A percentile compares a stretch with the other conserved stretches of the same genome.
These are phyloP conservation scores for Nemania serpens DNA, from an alignment of 2,329 filamentous ascomycete genomes.

Conservation along the genomic window DNA sequence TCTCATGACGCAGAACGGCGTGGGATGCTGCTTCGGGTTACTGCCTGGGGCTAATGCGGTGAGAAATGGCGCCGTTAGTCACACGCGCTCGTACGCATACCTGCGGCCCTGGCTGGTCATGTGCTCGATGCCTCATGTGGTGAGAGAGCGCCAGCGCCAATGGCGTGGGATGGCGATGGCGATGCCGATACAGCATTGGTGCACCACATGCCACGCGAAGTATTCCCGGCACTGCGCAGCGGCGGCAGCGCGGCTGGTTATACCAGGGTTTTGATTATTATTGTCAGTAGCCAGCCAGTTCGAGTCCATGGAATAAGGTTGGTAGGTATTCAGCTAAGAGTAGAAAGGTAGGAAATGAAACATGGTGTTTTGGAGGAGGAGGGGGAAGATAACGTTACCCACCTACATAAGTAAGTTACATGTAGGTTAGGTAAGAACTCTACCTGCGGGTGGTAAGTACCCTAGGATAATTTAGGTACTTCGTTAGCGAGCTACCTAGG, in stretches of 20 bases:
- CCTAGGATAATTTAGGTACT: too few species aligned
- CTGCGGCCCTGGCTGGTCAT: slow-evolving; percentile 25
- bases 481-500: too few species aligned
- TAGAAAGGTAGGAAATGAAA: too few species aligned
- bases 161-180: background rate
- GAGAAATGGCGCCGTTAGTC: slow-evolving; percentile 19
- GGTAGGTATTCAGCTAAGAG: too few species aligned
- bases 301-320: too few species aligned
- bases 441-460: too few species aligned
- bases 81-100: slow-evolving; percentile 19
- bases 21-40: slow-evolving; percentile 7
- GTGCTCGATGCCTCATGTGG: slow-evolving; percentile 26
- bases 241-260: background rate
- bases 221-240: background rate
- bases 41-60: slow-evolving; percentile 17
- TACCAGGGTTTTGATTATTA: too few species aligned
- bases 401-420: too few species aligned
- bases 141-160: slow-evolving; percentile 16
- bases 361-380: too few species aligned
- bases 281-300: too few species aligned
- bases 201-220: background rate
- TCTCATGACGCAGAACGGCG: slow-evolving; percentile 5
- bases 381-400: too few species aligned
- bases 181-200: background rate
- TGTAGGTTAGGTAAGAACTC: too few species aligned